phyloP scores from a whole-genome alignment of 768 basidiomycete species.

The Plicaturopsis crispa region DNA sequence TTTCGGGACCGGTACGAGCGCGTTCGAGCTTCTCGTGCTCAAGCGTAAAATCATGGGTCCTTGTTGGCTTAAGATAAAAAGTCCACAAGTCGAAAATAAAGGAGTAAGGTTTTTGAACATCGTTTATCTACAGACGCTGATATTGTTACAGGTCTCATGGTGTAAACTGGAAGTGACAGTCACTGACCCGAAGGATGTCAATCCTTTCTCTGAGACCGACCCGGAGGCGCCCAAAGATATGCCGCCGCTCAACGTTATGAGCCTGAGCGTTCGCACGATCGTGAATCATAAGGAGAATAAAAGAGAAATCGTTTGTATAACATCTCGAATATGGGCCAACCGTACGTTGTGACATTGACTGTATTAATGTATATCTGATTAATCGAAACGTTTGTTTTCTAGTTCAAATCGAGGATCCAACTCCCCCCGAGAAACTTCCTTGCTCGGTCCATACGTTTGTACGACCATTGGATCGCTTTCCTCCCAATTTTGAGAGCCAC shows the following conservation, averaged over 20 bases:
- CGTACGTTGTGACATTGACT: constrained; percentile 23
- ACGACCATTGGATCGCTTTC: constrained; percentile 83
- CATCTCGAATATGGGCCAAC: constrained; percentile 75
- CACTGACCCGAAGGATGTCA: constrained; percentile 81
- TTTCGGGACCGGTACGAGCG: constrained; percentile 86
- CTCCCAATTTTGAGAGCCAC: constrained; percentile 69
- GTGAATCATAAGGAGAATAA: constrained; percentile 93
- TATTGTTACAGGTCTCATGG: constrained; percentile 74
- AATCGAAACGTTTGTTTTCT: not conserved
- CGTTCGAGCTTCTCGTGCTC: constrained; percentile 88
- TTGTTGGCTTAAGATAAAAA: constrained; percentile 88
- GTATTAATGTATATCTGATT: not conserved
- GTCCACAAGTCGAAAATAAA: constrained; percentile 66
- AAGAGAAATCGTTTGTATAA: constrained; percentile 86
- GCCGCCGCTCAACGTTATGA: constrained; percentile 89
- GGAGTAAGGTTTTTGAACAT: constrained; percentile 45
- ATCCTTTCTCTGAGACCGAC: constrained; percentile 73
- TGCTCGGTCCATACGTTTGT: constrained; percentile 85
- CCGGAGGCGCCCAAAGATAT: constrained; percentile 62
- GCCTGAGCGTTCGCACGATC: constrained; percentile 80
- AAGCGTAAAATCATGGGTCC: constrained; percentile 99
- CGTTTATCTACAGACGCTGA: constrained; percentile 1
- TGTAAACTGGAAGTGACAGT: constrained; percentile 89
- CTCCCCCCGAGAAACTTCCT: constrained; percentile 79
- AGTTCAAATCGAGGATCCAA: constrained; percentile 90